Evolutionary conservation across 169 alveolate species (phyloP).

Genomic region (Eimeria maxima): DNA sequence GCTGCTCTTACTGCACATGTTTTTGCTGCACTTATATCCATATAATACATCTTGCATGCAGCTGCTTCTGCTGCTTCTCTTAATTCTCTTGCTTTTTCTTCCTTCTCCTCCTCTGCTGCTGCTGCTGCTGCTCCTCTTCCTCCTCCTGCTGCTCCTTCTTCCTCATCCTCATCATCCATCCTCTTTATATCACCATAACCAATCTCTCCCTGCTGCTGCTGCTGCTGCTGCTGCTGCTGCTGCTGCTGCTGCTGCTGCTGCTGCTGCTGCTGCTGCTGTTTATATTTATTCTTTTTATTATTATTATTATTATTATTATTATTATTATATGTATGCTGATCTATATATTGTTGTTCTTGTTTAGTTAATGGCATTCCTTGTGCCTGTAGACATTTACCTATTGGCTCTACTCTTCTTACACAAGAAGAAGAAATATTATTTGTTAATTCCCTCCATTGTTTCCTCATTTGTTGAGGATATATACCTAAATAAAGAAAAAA

Average conservation of each 20-base stretch:
- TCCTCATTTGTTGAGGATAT: background rate
- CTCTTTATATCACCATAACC: no score
- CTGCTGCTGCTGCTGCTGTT: no score
- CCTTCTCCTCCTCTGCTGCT: background rate
- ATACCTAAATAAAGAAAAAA: background rate
- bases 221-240: no score
- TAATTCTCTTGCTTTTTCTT: background rate
- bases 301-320: no score
- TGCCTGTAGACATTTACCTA: conserved; percentile 24
- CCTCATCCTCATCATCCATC: no score
- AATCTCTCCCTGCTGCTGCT: no score
- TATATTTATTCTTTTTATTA: no score
- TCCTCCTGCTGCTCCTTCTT: no score
- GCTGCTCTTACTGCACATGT: conserved; percentile 8
- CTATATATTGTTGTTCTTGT: background rate
- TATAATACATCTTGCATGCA: conserved; percentile 4
- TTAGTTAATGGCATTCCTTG: conserved; percentile 1
- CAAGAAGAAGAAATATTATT: background rate
- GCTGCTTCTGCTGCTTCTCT: conserved; percentile 33
- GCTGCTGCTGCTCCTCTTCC: background rate
- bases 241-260: no score
- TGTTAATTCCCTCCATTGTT: background rate
- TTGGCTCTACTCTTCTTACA: conserved; percentile 11
- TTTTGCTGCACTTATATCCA: background rate
- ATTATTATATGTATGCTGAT: no score